These are phyloP conservation scores for Aspergillus unguis DNA, from an alignment of 2,329 filamentous ascomycete species.

Conservation along the genomic window DNA sequence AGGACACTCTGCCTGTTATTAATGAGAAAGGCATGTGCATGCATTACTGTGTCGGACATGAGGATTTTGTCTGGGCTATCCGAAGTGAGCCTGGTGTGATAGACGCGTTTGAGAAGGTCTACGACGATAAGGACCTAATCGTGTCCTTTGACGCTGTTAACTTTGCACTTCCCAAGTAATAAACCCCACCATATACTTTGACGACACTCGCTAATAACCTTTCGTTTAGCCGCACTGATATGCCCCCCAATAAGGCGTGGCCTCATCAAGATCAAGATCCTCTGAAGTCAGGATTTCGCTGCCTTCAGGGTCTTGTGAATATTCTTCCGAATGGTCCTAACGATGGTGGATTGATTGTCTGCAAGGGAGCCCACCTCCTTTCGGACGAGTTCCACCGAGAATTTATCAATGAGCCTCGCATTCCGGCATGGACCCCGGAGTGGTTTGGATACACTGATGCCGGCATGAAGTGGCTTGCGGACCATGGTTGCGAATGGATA, in stretches of 20 bases:
- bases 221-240: conserved; percentile 1
- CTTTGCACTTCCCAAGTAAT: conserved; percentile 21
- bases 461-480: conserved; percentile 34
- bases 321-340: conserved; percentile 34
- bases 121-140: conserved; percentile 45
- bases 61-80: conserved; percentile 49
- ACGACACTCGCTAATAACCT: too few relatives aligned
- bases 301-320: conserved; percentile 51
- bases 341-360: conserved; percentile 40
- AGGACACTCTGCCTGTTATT: conserved; percentile 37
- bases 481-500: conserved; percentile 27
- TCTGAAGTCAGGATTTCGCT: conserved; percentile 47
- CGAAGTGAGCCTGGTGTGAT: conserved; percentile 48
- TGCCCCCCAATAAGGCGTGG: conserved; percentile 40
- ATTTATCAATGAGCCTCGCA: conserved; percentile 23
- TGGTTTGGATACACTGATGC: conserved; percentile 30
- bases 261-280: conserved; percentile 49
- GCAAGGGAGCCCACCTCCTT: conserved; percentile 29
- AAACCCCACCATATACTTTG: too few relatives aligned
- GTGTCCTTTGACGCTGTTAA: conserved; percentile 52
- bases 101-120: conserved; percentile 47
- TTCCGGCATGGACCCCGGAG: conserved; percentile 27
- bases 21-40: conserved; percentile 51
- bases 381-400: conserved; percentile 34
- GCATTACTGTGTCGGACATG: conserved; percentile 48